Base-by-base conservation (phyloP, 108 stramenopile genomes). In the Skeletonema grethae region DNA sequence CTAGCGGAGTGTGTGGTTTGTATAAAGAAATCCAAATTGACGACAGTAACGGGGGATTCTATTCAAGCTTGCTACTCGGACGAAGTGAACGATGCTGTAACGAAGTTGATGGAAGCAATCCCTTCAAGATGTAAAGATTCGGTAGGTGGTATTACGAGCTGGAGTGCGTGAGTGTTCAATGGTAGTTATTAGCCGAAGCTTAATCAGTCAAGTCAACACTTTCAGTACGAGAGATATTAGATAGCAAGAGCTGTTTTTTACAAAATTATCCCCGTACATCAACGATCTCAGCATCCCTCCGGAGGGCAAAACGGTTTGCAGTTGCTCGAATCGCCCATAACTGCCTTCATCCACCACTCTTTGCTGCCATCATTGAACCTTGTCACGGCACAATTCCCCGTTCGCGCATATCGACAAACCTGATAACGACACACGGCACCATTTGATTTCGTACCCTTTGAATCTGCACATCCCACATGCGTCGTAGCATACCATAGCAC, bases 51-150 rank as follows among this genome's bases (percentile, higher is more conserved):
- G 20, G 41, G 63, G 20, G 63, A 43, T 11, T 12, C 64, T 29
- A 57, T 67, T 25, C 46, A 70, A 69, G 58, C 58, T 31, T 79
- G 66, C 56, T 60, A 73, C 61, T 79, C 79, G 7, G 57, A 68
- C 15, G 72, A 79, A 11, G 79, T 79, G 32, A 11, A 36, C 5
- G 72, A 72, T 22, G 36, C 31, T 36, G 31, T 50, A 4, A 67
- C 59, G n/a, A 67, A 53, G 41, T 50, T 79, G 8, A 34, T 28
- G 41, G 69, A 39, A 20, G 79, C 70, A 31, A 48, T 79, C 28
- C 46, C 12, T 7, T 31, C 66, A 16, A 60, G 79, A 55, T 48
- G 39, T 6, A 62, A 60, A 24, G 79, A 79, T 43, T 53, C 50
- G 8, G 50, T 53, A 3, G 22, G 2, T 22, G 50, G 20, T 7